Conservation (phyloP, 1,139 yeast genomes). For the Protomyces inouyei region DNA sequence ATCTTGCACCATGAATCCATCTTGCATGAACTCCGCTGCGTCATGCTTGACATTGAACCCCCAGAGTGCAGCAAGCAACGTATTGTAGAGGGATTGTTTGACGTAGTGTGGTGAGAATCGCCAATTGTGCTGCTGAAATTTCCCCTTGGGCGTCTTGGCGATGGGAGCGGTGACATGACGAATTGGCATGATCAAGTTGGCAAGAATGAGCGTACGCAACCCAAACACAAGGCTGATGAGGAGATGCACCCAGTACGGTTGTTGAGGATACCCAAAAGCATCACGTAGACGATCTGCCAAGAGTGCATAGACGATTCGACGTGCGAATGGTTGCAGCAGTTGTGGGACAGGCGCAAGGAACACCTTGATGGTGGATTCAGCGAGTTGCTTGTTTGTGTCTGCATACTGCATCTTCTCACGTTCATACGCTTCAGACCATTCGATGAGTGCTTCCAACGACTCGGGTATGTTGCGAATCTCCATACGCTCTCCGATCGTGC, state of each 20-base stretch:
- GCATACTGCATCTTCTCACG: not conserved
- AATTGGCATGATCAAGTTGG: not conserved
- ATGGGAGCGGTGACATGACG: not conserved
- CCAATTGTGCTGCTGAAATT: not conserved
- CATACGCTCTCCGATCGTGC: constrained; percentile 8
- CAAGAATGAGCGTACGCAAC: not conserved
- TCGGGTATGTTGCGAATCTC: not conserved
- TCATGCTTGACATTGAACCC: not conserved
- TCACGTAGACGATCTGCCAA: not conserved
- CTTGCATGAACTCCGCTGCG: not conserved
- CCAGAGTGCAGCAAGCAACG: not conserved
- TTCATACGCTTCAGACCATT: constrained; percentile 3
- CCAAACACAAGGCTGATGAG: not conserved
- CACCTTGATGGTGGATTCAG: constrained; percentile 1
- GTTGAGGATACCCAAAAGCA: constrained; percentile 1
- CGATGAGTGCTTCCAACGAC: not conserved
- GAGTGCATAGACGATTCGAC: not conserved
- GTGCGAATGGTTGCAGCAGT: not conserved
- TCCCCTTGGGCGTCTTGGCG: not conserved
- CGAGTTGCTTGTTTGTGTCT: not conserved
- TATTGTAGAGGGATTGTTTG: not conserved
- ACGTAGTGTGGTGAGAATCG: constrained; percentile 6
- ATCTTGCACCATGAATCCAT: not conserved
- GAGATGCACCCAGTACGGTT: not conserved
- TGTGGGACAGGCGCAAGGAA: constrained; percentile 2